Conservation (phyloP, 257 asterid species). For the Solanum lycopersicoides region DNA sequence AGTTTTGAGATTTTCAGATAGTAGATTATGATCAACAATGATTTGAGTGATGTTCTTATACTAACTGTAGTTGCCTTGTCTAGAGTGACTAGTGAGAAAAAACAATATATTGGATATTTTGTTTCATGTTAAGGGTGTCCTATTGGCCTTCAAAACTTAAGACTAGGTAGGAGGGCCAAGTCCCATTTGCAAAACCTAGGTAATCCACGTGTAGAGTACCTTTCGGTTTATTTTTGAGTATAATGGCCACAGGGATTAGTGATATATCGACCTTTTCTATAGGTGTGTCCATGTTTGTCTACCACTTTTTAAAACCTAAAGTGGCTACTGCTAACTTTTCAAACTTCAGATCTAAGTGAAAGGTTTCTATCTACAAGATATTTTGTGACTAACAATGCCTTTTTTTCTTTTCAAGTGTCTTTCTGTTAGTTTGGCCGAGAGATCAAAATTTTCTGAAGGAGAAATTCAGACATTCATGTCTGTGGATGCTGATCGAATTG, state of each 20-base stretch:
- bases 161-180: not conserved
- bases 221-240: not conserved
- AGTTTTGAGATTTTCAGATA: not conserved
- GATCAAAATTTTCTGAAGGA: conserved; percentile 92
- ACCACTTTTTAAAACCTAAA: not conserved
- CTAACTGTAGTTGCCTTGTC: not conserved
- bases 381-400: not conserved
- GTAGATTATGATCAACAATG: not conserved
- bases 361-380: not conserved
- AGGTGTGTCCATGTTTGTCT: not conserved
- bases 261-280: not conserved
- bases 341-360: not conserved
- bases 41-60: not conserved
- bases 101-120: not conserved
- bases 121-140: not conserved
- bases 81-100: not conserved
- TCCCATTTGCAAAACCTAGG: not conserved
- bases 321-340: not conserved
- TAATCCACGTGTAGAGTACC: not conserved
- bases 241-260: not conserved
- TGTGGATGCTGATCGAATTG: conserved; percentile 84
- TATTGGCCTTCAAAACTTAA: not conserved
- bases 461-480: conserved; percentile 99
- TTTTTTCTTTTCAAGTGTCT: conserved; percentile 53
- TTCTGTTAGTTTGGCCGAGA: conserved; percentile 66